Evolutionary conservation across 1,139 yeast species (phyloP), one percentile per base, ranked within the genome.

Genomic region (Hyphopichia wangnamkhiaoensis): DNA sequence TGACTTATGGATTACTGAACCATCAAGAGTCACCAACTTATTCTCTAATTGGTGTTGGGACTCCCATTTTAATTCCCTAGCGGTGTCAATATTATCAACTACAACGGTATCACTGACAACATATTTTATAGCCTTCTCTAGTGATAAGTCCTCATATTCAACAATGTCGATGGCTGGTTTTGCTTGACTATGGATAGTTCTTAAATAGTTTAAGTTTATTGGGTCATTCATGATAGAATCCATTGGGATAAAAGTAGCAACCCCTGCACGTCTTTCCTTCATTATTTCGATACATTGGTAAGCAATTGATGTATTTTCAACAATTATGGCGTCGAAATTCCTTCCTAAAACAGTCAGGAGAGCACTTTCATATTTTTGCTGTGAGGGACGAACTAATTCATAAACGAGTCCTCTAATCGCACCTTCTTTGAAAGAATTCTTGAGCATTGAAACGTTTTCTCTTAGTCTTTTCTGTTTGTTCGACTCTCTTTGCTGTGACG

Each of bases 221-320:
- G 77, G 71, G n/a, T 79, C 84, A 19, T 48, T 49, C 14, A 59
- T 56, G 28, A 93, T 80, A 1, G 91, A 76, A 53, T 90, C 95
- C 39, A 93, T 66, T 0, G 98, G 98, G 45, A 93, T 85, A 51
- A 93, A 91, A 0, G 95, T 82, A 1, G 93, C 91, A 12, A 79
- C 76, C 35, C 98, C 97, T 10, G 85, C 70, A 47, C 96, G 75
- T 56, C 94, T 93, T 48, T 88, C 95, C 52, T 90, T 88, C 59
- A 93, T 68, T 41, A 84, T 84, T 14, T 81, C 80, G 51, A 93
- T 84, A 63, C 98, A 91, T 46, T 82, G 84, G 42, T 84, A 80
- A 1, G 97, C 98, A 15, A 84, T 79, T 10, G 81, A 62, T 2
- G 84, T 65, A 18, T 79, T 79, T 50, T 89, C 96, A 4, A 93